Conservation (phyloP, 164 flowering plant genomes). For the Paratinospora sagittata region DNA sequence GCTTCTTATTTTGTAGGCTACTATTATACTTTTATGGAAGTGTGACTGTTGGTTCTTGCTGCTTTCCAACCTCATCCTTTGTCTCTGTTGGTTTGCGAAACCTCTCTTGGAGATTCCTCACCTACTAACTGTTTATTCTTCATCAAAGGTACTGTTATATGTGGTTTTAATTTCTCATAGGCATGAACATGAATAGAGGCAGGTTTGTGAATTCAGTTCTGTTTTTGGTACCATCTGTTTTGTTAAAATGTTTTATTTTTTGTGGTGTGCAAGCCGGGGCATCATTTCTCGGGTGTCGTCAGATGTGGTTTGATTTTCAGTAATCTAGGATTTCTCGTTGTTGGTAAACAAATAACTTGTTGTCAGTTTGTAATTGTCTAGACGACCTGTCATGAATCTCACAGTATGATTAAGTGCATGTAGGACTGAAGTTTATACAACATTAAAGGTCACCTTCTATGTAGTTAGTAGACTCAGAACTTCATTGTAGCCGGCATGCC, state of each 20-base stretch:
- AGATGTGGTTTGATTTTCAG: too few relatives aligned
- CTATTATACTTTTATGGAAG: conserved; percentile 34
- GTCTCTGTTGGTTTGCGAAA: conserved; percentile 73
- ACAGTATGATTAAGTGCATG: too few relatives aligned
- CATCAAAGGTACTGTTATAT: conserved; percentile 41
- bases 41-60: conserved; percentile 28
- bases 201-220: background rate
- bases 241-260: background rate
- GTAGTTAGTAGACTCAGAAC: background rate
- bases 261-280: background rate
- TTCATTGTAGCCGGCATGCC: background rate
- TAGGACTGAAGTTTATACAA: background rate
- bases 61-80: conserved; percentile 38
- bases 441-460: background rate
- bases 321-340: too few relatives aligned
- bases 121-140: conserved; percentile 32
- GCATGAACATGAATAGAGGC: background rate
- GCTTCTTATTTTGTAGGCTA: conserved; percentile 29
- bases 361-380: too few relatives aligned
- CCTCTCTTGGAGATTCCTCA: conserved; percentile 40
- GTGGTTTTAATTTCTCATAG: conserved; percentile 1
- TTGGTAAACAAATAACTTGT: too few relatives aligned
- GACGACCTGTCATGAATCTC: too few relatives aligned
- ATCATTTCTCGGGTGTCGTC: background rate
- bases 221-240: background rate